Percentiles rank a stretch among this genome's conserved stretches.
Conservation (phyloP, 129 eudicot genomes). For the Solidago caesia region DNA sequence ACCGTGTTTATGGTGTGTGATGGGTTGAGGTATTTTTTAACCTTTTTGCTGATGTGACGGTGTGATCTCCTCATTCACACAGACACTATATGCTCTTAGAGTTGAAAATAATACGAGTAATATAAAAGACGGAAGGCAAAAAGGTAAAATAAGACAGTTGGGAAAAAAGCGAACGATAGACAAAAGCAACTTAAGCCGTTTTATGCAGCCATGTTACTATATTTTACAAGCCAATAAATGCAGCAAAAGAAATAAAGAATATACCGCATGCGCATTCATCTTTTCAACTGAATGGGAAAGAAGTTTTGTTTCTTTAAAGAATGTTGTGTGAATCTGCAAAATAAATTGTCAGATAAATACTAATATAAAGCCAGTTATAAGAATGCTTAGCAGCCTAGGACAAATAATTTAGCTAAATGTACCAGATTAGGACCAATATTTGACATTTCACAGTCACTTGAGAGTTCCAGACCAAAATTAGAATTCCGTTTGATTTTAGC, state of each 20-base stretch:
- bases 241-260: conserved; percentile 14
- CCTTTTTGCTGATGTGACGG: no score
- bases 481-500: conserved; percentile 36
- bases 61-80: no score
- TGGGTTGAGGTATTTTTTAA: no score
- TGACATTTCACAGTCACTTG: conserved; percentile 27
- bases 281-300: conserved; percentile 47
- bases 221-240: conserved; percentile 12
- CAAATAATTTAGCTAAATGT: conserved; percentile 47
- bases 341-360: conserved; percentile 21
- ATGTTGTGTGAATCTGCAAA: conserved; percentile 61
- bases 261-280: conserved; percentile 53
- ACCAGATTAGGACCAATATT: conserved; percentile 33
- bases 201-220: background rate
- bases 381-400: conserved; percentile 14
- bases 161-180: background rate
- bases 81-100: background rate
- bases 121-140: background rate
- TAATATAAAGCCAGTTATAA: conserved; percentile 4
- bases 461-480: conserved; percentile 30
- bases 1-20: no score
- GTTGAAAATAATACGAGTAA: conserved; percentile 8
- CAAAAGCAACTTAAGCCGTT: background rate
- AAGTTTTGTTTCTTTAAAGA: conserved; percentile 41
- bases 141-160: background rate